Evolutionary conservation across 2,329 filamentous ascomycete species (phyloP).

Genomic region (Verticillium klebahnii): DNA sequence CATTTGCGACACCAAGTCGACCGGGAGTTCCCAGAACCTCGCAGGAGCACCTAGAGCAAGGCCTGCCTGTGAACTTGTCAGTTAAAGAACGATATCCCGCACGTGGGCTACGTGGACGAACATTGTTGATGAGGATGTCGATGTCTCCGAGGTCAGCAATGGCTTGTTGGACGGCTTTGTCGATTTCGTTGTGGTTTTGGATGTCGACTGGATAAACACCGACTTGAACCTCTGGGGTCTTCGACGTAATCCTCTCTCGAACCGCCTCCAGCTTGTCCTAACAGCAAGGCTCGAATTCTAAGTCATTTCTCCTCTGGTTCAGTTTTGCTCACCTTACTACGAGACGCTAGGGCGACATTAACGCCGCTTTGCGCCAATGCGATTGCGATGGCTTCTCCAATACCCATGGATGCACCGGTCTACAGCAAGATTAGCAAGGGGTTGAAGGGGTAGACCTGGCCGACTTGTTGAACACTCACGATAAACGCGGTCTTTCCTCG

Average conservation of each 20-base stretch:
- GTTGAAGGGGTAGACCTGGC: too few relatives aligned
- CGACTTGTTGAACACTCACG: background rate
- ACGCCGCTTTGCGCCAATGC: slow-evolving; percentile 30
- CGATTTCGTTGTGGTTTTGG: slow-evolving; percentile 22
- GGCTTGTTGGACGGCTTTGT: slow-evolving; percentile 21
- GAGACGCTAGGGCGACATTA: slow-evolving; percentile 36
- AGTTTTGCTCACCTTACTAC: slow-evolving; percentile 20
- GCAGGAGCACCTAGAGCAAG: slow-evolving; percentile 40
- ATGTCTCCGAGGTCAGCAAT: slow-evolving; percentile 29
- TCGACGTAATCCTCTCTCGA: slow-evolving; percentile 15
- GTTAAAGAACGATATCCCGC: background rate
- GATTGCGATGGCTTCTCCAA: slow-evolving; percentile 37
- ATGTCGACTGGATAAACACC: slow-evolving; percentile 22
- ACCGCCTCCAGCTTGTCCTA: slow-evolving; percentile 2
- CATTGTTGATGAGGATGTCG: slow-evolving; percentile 42
- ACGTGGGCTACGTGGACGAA: background rate
- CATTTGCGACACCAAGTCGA: slow-evolving; percentile 38
- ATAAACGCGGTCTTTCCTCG: background rate
- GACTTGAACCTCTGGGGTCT: slow-evolving; percentile 5
- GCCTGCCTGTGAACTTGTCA: slow-evolving; percentile 25
- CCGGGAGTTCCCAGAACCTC: slow-evolving; percentile 33
- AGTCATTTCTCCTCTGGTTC: too few relatives aligned
- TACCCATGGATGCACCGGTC: slow-evolving; percentile 41
- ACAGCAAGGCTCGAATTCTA: background rate
- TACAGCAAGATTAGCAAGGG: background rate